These are phyloP conservation scores for Pseudozyma tsukubaensis DNA, from an alignment of 1,284 basidiomycete species.

Conservation along the genomic window DNA sequence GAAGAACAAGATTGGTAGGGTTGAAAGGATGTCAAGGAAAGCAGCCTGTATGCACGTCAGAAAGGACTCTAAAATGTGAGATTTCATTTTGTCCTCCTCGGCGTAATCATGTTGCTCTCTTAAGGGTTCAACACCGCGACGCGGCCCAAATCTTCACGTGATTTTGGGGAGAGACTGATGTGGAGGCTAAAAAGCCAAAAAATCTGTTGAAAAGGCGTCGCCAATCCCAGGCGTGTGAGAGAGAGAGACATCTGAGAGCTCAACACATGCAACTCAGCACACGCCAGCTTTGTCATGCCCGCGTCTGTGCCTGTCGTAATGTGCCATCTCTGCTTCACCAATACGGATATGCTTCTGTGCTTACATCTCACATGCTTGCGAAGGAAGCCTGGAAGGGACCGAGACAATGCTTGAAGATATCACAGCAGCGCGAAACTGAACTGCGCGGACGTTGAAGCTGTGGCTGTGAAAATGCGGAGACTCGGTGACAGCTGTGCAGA, in stretches of 20 bases:
- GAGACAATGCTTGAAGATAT: background rate
- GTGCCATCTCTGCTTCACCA: background rate
- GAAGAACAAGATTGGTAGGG: too few relatives aligned
- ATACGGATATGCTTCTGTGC: background rate
- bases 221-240: background rate
- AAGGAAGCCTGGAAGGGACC: background rate
- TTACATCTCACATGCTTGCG: background rate
- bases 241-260: background rate
- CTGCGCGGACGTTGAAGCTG: background rate
- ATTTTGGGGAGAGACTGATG: slow-evolving; percentile 14
- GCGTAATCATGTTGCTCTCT: background rate
- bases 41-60: background rate
- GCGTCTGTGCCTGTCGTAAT: slow-evolving; percentile 1
- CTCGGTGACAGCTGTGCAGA: background rate
- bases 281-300: slow-evolving; percentile 18
- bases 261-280: background rate
- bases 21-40: background rate
- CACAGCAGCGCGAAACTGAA: background rate
- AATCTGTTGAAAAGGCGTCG: slow-evolving; percentile 1
- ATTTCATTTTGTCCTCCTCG: slow-evolving; percentile 12
- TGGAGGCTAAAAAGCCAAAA: slow-evolving; percentile 25
- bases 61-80: slow-evolving; percentile 8
- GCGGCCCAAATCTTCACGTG: slow-evolving; percentile 42
- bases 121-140: slow-evolving; percentile 43
- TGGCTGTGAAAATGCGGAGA: background rate